Conservation (phyloP, 179 eudicot genomes). For the Spinacia oleracea region DNA sequence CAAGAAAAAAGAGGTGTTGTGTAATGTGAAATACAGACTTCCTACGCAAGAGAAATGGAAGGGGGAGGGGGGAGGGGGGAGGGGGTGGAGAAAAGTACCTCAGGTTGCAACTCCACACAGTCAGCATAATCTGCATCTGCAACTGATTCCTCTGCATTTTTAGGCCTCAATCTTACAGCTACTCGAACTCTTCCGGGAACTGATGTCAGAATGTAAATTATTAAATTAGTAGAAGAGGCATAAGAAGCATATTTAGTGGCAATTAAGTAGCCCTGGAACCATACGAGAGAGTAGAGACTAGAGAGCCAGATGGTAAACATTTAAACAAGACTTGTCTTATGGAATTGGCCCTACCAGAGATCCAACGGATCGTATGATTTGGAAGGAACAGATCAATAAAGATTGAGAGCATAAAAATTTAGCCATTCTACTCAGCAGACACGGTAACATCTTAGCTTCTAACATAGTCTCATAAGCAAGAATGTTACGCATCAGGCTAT, state of each 20-base stretch:
- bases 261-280: not conserved
- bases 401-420: not conserved
- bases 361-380: not conserved
- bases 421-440: not conserved
- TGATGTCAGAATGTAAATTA: conserved; percentile 16
- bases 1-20: not conserved
- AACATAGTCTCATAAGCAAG: no score
- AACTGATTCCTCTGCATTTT: conserved; percentile 82
- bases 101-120: conserved; percentile 92
- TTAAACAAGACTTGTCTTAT: not conserved
- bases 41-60: not conserved
- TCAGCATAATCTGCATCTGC: conserved; percentile 99
- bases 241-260: conserved; percentile 14
- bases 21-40: not conserved
- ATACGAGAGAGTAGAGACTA: not conserved
- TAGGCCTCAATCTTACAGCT: conserved; percentile 95
- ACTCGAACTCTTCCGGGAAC: conserved; percentile 92
- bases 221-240: not conserved
- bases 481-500: no score
- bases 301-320: not conserved
- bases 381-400: not conserved
- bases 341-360: not conserved
- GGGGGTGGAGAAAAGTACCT: conserved; percentile 42
- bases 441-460: not conserved
- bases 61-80: not conserved